Evolutionary conservation across 345 rosid species (phyloP).

Genomic region (Arabis alpina): DNA sequence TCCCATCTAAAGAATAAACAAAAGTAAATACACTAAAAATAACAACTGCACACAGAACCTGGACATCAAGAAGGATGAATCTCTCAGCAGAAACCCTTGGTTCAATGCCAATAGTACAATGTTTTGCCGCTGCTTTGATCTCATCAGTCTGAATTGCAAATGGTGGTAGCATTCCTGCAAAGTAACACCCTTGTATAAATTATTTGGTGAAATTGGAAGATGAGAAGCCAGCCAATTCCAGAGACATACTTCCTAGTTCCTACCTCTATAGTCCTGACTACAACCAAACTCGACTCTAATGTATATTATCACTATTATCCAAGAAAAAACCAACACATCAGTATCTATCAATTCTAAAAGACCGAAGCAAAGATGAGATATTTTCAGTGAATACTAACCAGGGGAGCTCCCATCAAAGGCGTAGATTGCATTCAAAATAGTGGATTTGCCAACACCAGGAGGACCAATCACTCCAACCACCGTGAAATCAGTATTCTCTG

Average conservation of each 20-base stretch:
- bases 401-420: conserved; percentile 73
- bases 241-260: no score
- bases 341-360: no score
- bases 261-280: background rate
- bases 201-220: background rate
- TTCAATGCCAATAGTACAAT: conserved; percentile 75
- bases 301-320: background rate
- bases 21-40: background rate
- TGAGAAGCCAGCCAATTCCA: background rate
- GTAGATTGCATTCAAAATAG: conserved; percentile 80
- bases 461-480: conserved; percentile 87
- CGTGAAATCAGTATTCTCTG: conserved; percentile 82
- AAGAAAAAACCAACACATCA: background rate
- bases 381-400: conserved; percentile 54
- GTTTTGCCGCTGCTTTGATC: conserved; percentile 65
- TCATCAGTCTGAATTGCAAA: conserved; percentile 69
- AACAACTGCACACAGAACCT: conserved; percentile 47
- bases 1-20: background rate
- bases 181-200: conserved; percentile 1
- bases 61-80: conserved; percentile 78
- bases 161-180: conserved; percentile 80
- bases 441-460: conserved; percentile 79
- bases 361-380: background rate
- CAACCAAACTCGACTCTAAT: background rate
- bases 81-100: conserved; percentile 82